A percentile compares a stretch with the other conserved stretches of the same genome.
Evolutionary conservation across 495 filamentous ascomycete genomes (phyloP).

Genomic region (Aspergillus steynii): DNA sequence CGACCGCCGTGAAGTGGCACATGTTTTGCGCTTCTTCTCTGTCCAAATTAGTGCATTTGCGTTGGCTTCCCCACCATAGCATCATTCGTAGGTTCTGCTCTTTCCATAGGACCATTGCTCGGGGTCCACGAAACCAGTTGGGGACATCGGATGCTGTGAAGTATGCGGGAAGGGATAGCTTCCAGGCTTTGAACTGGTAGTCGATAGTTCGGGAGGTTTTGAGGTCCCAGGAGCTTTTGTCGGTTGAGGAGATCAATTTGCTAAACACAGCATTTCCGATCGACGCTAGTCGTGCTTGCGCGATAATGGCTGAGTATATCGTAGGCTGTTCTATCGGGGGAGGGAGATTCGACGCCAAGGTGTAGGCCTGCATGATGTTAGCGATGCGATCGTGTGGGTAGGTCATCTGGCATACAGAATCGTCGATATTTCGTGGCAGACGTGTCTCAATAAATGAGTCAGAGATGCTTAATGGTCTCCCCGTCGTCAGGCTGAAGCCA

Average conservation of each 20-base stretch:
- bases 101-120: slow-evolving; percentile 25
- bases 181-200: slow-evolving; percentile 21
- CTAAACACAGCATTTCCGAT: slow-evolving; percentile 23
- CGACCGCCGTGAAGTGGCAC: slow-evolving; percentile 21
- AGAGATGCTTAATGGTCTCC: slow-evolving; percentile 22
- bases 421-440: slow-evolving; percentile 25
- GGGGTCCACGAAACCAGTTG: slow-evolving; percentile 24
- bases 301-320: slow-evolving; percentile 25
- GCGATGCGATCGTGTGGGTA: not conserved
- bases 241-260: slow-evolving; percentile 14
- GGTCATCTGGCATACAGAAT: slow-evolving; percentile 12
- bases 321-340: slow-evolving; percentile 18
- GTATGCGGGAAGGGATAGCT: slow-evolving; percentile 23
- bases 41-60: slow-evolving; percentile 15
- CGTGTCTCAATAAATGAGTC: slow-evolving; percentile 28
- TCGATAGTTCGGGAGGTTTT: slow-evolving; percentile 19
- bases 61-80: slow-evolving; percentile 29
- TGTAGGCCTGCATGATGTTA: slow-evolving; percentile 6
- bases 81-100: slow-evolving; percentile 30
- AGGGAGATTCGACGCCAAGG: slow-evolving; percentile 9
- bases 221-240: slow-evolving; percentile 12
- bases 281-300: slow-evolving; percentile 18
- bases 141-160: slow-evolving; percentile 19
- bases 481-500: slow-evolving; percentile 28
- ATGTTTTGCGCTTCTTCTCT: slow-evolving; percentile 20